Conservation (phyloP, 345 rosid species). For the Rubroshorea leprosula region DNA sequence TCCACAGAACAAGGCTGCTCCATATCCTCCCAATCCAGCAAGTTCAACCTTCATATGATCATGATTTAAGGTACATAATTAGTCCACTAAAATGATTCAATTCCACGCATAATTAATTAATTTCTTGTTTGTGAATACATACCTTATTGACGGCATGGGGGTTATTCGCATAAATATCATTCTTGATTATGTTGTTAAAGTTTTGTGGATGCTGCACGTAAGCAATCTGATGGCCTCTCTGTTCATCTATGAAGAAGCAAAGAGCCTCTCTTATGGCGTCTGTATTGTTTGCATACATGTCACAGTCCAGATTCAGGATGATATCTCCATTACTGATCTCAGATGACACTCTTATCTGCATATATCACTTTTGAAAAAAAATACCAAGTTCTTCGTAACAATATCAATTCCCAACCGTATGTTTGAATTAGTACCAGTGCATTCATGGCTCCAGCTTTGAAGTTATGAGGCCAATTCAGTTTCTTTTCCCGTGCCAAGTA, state of each 20-base stretch:
- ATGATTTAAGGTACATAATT: too few relatives aligned
- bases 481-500: conserved; percentile 47
- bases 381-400: too few relatives aligned
- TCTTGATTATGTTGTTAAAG: conserved; percentile 27
- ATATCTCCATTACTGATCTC: conserved; percentile 37
- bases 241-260: conserved; percentile 47
- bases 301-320: conserved; percentile 42
- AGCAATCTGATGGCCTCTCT: conserved; percentile 33
- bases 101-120: too few relatives aligned
- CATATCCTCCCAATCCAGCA: conserved; percentile 26
- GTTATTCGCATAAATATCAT: conserved; percentile 30
- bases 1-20: conserved; percentile 25
- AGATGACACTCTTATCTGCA: conserved; percentile 47
- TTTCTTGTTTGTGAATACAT: too few relatives aligned
- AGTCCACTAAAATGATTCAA: too few relatives aligned
- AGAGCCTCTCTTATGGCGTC: conserved; percentile 35
- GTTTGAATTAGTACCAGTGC: too few relatives aligned
- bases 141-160: conserved; percentile 5
- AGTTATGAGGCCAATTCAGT: conserved; percentile 33
- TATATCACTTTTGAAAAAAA: too few relatives aligned
- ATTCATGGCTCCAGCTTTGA: conserved; percentile 56
- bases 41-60: too few relatives aligned
- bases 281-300: conserved; percentile 46
- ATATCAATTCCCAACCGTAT: too few relatives aligned
- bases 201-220: conserved; percentile 37